Evolutionary conservation across 2,329 filamentous ascomycete species (phyloP).

Genomic region (Fonsecaea monophora): DNA sequence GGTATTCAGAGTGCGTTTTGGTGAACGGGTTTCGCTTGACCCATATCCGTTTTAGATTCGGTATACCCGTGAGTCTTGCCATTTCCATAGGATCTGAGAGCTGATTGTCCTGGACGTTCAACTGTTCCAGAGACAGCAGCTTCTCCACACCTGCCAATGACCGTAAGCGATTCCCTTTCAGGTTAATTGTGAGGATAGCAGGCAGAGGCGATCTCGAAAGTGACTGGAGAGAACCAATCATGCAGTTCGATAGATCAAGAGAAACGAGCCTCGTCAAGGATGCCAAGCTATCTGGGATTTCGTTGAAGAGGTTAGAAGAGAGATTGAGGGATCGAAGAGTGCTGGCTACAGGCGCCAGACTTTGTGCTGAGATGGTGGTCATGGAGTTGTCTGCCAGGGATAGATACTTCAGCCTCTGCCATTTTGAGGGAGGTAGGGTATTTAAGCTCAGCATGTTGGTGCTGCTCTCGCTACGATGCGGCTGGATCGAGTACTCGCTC

Average conservation of each 20-base stretch:
- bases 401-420: conserved; percentile 91
- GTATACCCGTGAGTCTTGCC: conserved; percentile 85
- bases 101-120: conserved; percentile 90
- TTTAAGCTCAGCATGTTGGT: conserved; percentile 76
- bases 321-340: conserved; percentile 91
- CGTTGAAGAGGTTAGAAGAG: conserved; percentile 90
- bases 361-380: conserved; percentile 75
- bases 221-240: conserved; percentile 94
- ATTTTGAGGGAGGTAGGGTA: conserved; percentile 82
- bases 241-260: conserved; percentile 92
- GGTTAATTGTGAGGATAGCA: conserved; percentile 89
- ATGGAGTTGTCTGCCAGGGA: conserved; percentile 91
- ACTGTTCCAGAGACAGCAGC: conserved; percentile 82
- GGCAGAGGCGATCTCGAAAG: conserved; percentile 84
- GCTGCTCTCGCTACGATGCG: conserved; percentile 67
- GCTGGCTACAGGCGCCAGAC: conserved; percentile 81
- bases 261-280: conserved; percentile 86
- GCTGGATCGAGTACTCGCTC: conserved; percentile 63
- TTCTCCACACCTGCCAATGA: conserved; percentile 91
- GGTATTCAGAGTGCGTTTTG: conserved; percentile 82
- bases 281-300: conserved; percentile 89
- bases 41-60: conserved; percentile 91
- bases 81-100: conserved; percentile 90
- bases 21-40: conserved; percentile 91
- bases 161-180: conserved; percentile 84